These are phyloP conservation scores for Gaillardinia entomophila DNA, from an alignment of 805 yeast species.

Conservation along the genomic window DNA sequence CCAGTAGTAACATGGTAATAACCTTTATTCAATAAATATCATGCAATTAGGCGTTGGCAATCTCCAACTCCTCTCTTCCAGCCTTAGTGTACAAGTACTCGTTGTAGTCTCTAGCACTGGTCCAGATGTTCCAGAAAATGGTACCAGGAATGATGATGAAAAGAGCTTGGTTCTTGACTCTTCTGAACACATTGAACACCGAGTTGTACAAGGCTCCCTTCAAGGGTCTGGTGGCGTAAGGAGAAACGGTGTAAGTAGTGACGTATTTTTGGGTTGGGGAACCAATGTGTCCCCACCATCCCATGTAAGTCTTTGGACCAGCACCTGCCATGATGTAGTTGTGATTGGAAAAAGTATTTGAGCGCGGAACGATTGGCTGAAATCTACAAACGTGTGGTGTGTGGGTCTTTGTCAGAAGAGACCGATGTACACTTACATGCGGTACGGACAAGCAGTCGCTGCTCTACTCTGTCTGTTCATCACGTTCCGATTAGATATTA, in stretches of 20 bases:
- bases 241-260: slow-evolving; percentile 86
- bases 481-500: too few species aligned
- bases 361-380: too few species aligned
- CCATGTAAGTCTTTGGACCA: slow-evolving; percentile 76
- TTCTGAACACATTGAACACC: slow-evolving; percentile 89
- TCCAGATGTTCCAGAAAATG: slow-evolving; percentile 84
- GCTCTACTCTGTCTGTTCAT: too few species aligned
- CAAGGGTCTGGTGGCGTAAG: slow-evolving; percentile 89
- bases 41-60: slow-evolving; percentile 38
- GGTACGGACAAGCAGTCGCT: too few species aligned
- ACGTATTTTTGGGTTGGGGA: slow-evolving; percentile 82
- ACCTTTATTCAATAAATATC: not conserved
- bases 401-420: too few species aligned
- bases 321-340: slow-evolving; percentile 53
- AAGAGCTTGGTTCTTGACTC: slow-evolving; percentile 80
- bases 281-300: slow-evolving; percentile 48
- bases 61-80: slow-evolving; percentile 91
- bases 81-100: slow-evolving; percentile 94
- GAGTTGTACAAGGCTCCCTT: slow-evolving; percentile 82
- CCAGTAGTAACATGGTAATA: too few species aligned
- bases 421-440: too few species aligned
- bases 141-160: slow-evolving; percentile 74
- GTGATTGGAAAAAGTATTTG: not conserved
- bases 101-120: slow-evolving; percentile 81
- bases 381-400: too few species aligned